These are phyloP conservation scores for Pseudogymnoascus sp. DNA, from an alignment of 2,329 filamentous ascomycete species.

Conservation along the genomic window DNA sequence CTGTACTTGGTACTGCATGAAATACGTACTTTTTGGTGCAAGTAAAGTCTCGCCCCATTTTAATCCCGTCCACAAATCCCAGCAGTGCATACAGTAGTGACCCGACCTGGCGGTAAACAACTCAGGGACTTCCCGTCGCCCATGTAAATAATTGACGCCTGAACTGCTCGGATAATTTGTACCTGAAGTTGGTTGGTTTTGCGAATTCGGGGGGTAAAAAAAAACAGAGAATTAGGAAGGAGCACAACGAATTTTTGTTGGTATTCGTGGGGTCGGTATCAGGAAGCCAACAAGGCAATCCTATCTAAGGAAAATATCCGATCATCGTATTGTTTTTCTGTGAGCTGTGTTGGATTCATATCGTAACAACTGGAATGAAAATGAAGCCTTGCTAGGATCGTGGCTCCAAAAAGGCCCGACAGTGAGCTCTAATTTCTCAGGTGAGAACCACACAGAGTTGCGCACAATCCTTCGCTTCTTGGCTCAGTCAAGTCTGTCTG, in stretches of 20 bases:
- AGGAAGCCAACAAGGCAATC: background rate
- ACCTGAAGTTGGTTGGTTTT: background rate
- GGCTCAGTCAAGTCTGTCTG: background rate
- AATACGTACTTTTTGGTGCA: constrained; percentile 4
- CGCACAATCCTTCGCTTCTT: background rate
- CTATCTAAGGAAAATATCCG: background rate
- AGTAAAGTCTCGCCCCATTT: background rate
- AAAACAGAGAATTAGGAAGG: background rate
- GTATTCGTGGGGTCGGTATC: background rate
- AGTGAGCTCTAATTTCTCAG: background rate
- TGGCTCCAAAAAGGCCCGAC: background rate
- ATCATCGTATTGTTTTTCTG: background rate
- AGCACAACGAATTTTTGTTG: background rate
- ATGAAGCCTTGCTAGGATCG: background rate
- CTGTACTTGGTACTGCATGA: background rate
- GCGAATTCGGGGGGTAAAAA: background rate
- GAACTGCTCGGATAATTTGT: background rate
- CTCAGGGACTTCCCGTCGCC: background rate
- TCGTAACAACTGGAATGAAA: background rate
- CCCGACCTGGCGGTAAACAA: background rate
- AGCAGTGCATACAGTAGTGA: constrained; percentile 3
- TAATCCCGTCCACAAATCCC: background rate
- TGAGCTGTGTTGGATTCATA: too few species aligned
- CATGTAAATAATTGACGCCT: constrained; percentile 2
- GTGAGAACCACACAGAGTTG: background rate